A percentile compares a stretch with the other conserved stretches of the same genome.
Evolutionary conservation across 768 basidiomycete genomes (phyloP).

Genomic region (Polyporus arcularius): DNA sequence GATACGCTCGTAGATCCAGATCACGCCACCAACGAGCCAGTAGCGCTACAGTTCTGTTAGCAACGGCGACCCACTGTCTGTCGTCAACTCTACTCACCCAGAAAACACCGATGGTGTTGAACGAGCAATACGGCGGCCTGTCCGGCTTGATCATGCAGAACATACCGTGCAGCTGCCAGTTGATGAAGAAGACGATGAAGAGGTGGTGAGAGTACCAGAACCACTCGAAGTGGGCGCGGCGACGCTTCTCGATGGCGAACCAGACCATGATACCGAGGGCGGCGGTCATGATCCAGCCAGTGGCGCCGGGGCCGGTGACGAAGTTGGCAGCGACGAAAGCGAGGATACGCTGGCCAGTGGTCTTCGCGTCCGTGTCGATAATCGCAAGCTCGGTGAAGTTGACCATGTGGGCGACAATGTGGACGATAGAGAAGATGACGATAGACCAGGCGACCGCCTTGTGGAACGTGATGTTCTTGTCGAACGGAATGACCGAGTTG

Average conservation of each 20-base stretch:
- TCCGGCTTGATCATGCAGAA: conserved; percentile 97
- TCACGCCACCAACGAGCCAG: conserved; percentile 84
- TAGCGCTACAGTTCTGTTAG: conserved; percentile 57
- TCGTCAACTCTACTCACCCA: conserved; percentile 63
- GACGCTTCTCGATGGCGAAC: conserved; percentile 81
- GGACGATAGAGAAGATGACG: conserved; percentile 72
- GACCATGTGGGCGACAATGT: conserved; percentile 83
- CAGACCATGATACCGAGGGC: conserved; percentile 78
- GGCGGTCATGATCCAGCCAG: conserved; percentile 87
- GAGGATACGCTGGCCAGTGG: conserved; percentile 52
- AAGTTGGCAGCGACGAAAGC: conserved; percentile 84
- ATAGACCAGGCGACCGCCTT: conserved; percentile 92
- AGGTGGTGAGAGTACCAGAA: conserved; percentile 92
- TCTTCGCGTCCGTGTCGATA: conserved; percentile 53
- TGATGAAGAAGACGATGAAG: conserved; percentile 90
- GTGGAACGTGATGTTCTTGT: conserved; percentile 90
- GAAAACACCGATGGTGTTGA: conserved; percentile 86
- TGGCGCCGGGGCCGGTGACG: conserved; percentile 75
- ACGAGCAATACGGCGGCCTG: conserved; percentile 84
- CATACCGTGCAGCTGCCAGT: conserved; percentile 95
- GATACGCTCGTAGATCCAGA: conserved; percentile 87
- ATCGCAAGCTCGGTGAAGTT: conserved; percentile 75
- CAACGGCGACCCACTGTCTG: not conserved
- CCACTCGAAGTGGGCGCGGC: conserved; percentile 77
- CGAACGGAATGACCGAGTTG: conserved; percentile 87